Evolutionary conservation across 495 filamentous ascomycete species (phyloP), one percentile per base, ranked within the genome.

Genomic region (Xylaria curta): DNA sequence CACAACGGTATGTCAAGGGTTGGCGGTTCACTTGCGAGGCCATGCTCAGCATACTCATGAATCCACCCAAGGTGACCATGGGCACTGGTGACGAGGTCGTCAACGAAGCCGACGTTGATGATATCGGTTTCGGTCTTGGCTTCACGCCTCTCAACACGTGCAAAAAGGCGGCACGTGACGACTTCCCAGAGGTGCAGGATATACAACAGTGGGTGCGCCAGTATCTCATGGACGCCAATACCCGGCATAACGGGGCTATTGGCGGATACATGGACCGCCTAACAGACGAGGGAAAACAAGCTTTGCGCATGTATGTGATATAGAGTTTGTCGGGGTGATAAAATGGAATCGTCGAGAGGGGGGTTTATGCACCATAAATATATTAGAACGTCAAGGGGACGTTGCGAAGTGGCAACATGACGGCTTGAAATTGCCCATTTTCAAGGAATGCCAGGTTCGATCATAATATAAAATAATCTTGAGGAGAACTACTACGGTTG

Each of bases 111-210:
- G 96, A 98, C 75, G 91, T 96, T 58, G 96, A 99, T 73, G 95
- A 99, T 78, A 89, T 97, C 77, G 90, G 92, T 63, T 99, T 98
- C 75, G 97, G 95, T 13, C 89, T 97, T 54, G 94, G 94, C 1
- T 99, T 97, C 82, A 98, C 96, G 1, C 88, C 91, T 51, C 86
- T 99, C 68, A 95, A 93, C 79, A 98, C 96, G 1, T 94, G 95
- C 81, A 92, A 91, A 79, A 88, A 89, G 63, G 74, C 80, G 0
- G 72, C 85, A 10, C 85, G 84, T 67, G 95, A 97, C 77, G 90
- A 92, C 24, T 97, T 91, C 87, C 92, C 94, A 42, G 91, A 97
- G 66, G 91, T 95, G 10, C 84, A 84, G 10, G 92, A 97, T 78
- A 88, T 97, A 21, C 92, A 91, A 81, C 77, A 76, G 33, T 98